Evolutionary conservation across 495 filamentous ascomycete genomes (phyloP), one percentile per base, ranked within the genome.

Genomic region (Bathelium albidoporum): DNA sequence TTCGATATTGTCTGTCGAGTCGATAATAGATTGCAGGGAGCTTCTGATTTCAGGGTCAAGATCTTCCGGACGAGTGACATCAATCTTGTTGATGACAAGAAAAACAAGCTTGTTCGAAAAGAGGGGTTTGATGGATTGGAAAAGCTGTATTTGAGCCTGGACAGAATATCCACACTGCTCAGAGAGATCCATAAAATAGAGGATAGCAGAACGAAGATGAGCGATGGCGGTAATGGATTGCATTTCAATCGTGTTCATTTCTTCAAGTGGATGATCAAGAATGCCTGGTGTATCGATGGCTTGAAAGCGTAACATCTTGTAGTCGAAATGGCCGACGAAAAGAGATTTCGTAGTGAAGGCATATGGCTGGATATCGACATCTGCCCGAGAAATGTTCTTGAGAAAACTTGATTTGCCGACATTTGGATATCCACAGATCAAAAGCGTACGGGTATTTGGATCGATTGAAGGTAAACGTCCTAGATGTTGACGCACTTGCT

Each of bases 161-260:
- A 98, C 88, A 1, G 90, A 91, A 79, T 97, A 98, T 39, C 94
- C 94, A 66, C 94, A 98, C 79, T 97, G 91, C 78, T 97, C 95
- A 20, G 89, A 94, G 63, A 97, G 82, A 77, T 97, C 94, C 85
- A 98, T 96, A 76, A 98, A 98, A 76, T 97, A 98, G 61, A 96
- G 79, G 63, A 97, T 91, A 28, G 92, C 92, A 32, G 90, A 92
- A 59, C 94, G 85, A 63, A 98, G 79, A 81, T 98, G 94, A 49
- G 94, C 94, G 76, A 98, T 95, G 11, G 94, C 94, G 14, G 93
- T 97, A 65, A 98, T 97, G 18, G 87, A 91, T 74, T 91, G 94
- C 92, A 97, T 97, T 76, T 98, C 95, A 73, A 98, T 98, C 11
- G 94, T 97, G 78, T 97, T 98, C 94, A 98, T 98, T 78, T 98